Conservation (phyloP, 1,139 yeast genomes). For the Saccharomyces hybrid region DNA sequence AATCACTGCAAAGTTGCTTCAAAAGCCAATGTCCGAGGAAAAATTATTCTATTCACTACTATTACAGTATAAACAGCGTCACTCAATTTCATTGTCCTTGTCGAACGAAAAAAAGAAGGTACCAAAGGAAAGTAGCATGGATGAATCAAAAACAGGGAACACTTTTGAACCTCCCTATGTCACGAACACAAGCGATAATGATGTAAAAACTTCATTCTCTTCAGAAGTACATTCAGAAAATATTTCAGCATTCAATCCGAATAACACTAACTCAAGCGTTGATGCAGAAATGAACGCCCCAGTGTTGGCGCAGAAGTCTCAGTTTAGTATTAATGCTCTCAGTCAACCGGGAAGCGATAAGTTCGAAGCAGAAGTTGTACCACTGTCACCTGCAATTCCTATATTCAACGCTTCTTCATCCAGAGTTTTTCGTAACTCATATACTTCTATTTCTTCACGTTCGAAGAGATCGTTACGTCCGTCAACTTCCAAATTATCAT, state of each 20-base stretch:
- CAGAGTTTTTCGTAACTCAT: constrained; percentile 19
- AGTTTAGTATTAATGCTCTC: constrained; percentile 26
- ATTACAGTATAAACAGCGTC: constrained; percentile 69
- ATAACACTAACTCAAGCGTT: neutral
- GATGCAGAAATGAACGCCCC: constrained; percentile 20
- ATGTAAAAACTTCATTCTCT: neutral
- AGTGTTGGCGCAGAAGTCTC: constrained; percentile 25
- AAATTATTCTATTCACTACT: constrained; percentile 83
- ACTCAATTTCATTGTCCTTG: constrained; percentile 9
- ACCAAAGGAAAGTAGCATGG: constrained; percentile 4
- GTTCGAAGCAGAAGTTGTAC: neutral
- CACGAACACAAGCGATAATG: neutral
- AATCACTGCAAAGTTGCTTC: constrained; percentile 52
- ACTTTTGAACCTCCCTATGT: neutral
- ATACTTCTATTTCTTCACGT: neutral
- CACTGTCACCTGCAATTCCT: constrained; percentile 15
- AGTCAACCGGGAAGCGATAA: constrained; percentile 7
- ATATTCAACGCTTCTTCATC: constrained; percentile 26
- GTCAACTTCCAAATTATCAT: constrained; percentile 3
- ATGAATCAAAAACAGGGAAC: neutral
- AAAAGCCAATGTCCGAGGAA: constrained; percentile 64
- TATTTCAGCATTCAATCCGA: neutral
- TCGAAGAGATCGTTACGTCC: neutral
- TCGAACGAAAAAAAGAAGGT: constrained; percentile 12
- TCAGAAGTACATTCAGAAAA: neutral